These are phyloP conservation scores for Ustilago trichophora DNA, from an alignment of 1,284 basidiomycete genomes.

Conservation along the genomic window DNA sequence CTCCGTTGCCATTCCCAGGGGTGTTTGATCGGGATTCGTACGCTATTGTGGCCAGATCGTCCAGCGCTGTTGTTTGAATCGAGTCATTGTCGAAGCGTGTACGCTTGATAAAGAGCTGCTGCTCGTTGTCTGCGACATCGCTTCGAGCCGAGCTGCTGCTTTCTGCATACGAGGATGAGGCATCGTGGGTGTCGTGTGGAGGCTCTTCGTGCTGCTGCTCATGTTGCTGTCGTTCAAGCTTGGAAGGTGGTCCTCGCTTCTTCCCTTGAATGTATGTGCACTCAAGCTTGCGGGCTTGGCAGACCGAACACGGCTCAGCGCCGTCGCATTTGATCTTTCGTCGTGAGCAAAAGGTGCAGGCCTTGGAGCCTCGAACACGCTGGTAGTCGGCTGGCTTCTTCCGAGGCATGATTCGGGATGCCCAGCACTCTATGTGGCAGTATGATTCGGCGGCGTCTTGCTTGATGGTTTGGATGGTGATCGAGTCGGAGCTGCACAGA, in stretches of 20 bases:
- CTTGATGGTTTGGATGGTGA: too few species aligned
- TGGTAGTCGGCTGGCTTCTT: constrained; percentile 8
- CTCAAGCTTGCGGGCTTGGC: neutral
- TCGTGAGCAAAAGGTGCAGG: constrained; percentile 15
- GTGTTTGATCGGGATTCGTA: neutral
- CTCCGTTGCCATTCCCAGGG: too few species aligned
- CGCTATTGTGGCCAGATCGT: neutral
- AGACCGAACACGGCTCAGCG: constrained; percentile 4
- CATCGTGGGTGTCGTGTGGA: too few species aligned
- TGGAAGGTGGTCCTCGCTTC: constrained; percentile 16
- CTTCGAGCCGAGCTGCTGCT: too few species aligned
- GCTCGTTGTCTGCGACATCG: neutral
- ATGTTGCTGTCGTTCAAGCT: neutral
- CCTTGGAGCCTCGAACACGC: constrained; percentile 14
- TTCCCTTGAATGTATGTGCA: constrained; percentile 9
- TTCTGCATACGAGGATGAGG: too few species aligned
- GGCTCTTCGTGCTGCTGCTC: too few species aligned
- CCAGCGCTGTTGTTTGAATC: neutral
- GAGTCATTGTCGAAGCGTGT: neutral
- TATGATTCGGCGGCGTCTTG: too few species aligned
- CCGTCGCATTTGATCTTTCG: constrained; percentile 21
- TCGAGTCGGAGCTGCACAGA: too few species aligned
- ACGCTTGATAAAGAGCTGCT: neutral
- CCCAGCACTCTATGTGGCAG: too few species aligned
- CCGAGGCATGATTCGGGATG: constrained; percentile 11